Evolutionary conservation across 164 flowering plant genomes (phyloP), one percentile per base, ranked within the genome.

Genomic region (Tetracentron sinense): DNA sequence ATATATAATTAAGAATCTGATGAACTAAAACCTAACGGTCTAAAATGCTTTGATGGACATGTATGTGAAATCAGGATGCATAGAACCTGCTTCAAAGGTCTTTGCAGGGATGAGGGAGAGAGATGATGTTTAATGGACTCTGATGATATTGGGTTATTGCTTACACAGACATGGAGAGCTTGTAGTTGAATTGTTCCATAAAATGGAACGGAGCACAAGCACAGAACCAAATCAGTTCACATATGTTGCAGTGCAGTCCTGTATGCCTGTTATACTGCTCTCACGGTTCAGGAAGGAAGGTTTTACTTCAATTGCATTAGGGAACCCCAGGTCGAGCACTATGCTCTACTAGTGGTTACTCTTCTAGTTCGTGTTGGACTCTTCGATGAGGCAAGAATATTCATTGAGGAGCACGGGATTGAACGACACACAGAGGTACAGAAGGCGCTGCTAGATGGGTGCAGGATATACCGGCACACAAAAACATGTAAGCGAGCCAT

Each of bases 61-160:
- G 91, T 85, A 87, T 68, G 77, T 79, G 48, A 87, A 89, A 74
- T 77, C 89, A n/a, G 92, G 92, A 42, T 73, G 42, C 42, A 21
- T 82, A 7, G 78, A 75, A 19, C 80, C 23, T 7, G 90, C 90
- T 26, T 61, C 77, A 8, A 80, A 44, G 48, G 55, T 87, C 26
- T 89, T 87, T 69, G 53, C 22, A 15, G 38, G 51, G 29, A 82
- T 85, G 82, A 60, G 58, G 48, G 62, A 67, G 33, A 81, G 61
- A 57, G 96, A 89, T 73, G 60, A 46, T 15, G 58, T 82, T 44
- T 85, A 90, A n/a, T 89, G 86, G 89, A 87, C 88, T 23, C 58
- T 81, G 35, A 87, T 87, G 90, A 82, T 85, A 57, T 38, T 73
- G 27, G 92, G 92, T 11, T 75, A 64, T 58, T 80, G 89, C 77